Evolutionary conservation across 306 rosid species (phyloP), one percentile per base, ranked within the genome.

Genomic region (Medicago lupulina): DNA sequence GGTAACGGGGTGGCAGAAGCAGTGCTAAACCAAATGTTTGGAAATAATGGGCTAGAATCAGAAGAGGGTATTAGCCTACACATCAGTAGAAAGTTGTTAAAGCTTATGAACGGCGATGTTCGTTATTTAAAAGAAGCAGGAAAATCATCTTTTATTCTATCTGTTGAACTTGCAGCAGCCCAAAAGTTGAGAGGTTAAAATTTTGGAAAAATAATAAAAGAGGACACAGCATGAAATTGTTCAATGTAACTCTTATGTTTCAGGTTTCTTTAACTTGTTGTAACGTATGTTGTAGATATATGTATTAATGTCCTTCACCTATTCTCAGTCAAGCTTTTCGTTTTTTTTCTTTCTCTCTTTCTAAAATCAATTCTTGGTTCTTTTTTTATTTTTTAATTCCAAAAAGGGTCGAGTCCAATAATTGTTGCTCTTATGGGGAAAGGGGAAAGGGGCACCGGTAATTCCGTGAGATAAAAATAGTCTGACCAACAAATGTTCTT

Each of bases 31-130:
- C 89, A 92, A 83, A 89, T 92, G 97, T 95, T 92, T 82, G 97
- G 87, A 57, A 85, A 75, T 13, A 80, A 84, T 8, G 90, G 83
- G 11, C 74, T 85, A 10, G 80, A 88, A 46, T 90, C 93, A 0
- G 98, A 95, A 34, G 98, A 92, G 67, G 97, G 97, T 44, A 61
- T 86, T 36, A 87, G 96, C 86, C 85, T 95, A 14, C 86, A 92
- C 40, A 86, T 95, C 73, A 88, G 99, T 80, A 84, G 97, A 75
- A 92, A 89, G 75, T 86, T 95, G 59, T 84, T 92, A 82, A 89
- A 89, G 84, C 92, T 90, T 21, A 95, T 95, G 97, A 90, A 85
- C 71, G 99, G 99, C 49, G 97, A 90, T 53, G 91, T 92, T 15
- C 88, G 84, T 41, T 92, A 90, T 82, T 81, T 95, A 51, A 87